phyloP scores from a whole-genome alignment of 2,329 filamentous ascomycete genomes.

The Venturia oleaginea region DNA sequence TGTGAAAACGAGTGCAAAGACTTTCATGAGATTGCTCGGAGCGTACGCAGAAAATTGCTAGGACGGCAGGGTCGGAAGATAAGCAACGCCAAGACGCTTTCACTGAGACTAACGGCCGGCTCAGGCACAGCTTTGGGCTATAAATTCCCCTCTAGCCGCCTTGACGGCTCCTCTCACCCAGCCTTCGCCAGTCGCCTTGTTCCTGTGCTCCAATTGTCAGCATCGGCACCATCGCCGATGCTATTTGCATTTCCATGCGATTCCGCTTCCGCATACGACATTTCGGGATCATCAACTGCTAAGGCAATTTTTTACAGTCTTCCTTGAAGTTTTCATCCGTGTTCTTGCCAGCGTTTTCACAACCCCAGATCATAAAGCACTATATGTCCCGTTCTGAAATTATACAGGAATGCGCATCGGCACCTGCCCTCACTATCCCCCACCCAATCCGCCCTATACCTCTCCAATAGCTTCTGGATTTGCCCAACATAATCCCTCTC shows the following conservation, averaged over 20 bases:
- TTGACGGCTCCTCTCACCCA: not conserved
- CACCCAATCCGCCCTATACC: slow-evolving; percentile 50
- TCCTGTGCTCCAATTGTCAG: not conserved
- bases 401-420: slow-evolving; percentile 78
- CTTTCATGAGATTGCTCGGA: not conserved
- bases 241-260: not conserved
- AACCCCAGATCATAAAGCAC: slow-evolving; percentile 69
- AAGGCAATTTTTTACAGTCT: too few relatives aligned
- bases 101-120: not conserved
- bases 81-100: not conserved
- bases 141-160: not conserved
- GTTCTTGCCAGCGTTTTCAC: not conserved
- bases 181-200: not conserved
- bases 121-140: not conserved
- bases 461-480: slow-evolving; percentile 64
- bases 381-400: slow-evolving; percentile 75
- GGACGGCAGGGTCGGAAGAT: not conserved
- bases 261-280: not conserved
- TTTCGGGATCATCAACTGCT: too few relatives aligned
- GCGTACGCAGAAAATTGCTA: too few relatives aligned
- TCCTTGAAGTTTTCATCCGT: not conserved
- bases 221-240: not conserved
- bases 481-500: slow-evolving; percentile 79
- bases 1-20: not conserved
- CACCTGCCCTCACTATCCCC: slow-evolving; percentile 36